Evolutionary conservation across 2,329 filamentous ascomycete genomes (phyloP).

Genomic region (Pseudocercospora crystallina): DNA sequence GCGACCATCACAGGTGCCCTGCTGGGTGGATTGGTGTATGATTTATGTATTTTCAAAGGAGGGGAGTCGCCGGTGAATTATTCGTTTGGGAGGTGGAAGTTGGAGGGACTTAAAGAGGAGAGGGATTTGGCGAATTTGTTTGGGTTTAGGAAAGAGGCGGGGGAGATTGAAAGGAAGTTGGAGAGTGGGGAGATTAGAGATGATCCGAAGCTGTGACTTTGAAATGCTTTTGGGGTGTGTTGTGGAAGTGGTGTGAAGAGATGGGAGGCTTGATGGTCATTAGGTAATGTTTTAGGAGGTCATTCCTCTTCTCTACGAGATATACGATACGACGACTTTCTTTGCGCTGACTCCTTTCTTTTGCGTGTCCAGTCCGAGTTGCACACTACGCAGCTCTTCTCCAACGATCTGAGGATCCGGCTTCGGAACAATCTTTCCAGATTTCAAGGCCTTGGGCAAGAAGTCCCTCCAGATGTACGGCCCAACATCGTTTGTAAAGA

Average conservation of each 20-base stretch:
- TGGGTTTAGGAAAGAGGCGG: constrained; percentile 15
- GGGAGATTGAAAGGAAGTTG: constrained; percentile 18
- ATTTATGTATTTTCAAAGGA: constrained; percentile 51
- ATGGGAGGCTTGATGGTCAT: not conserved
- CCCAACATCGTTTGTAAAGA: constrained; percentile 31
- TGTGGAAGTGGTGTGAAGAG: not conserved
- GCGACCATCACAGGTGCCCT: constrained; percentile 45
- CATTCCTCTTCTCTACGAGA: constrained; percentile 10
- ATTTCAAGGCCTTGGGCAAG: constrained; percentile 28
- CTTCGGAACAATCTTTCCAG: constrained; percentile 30
- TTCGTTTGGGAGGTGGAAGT: constrained; percentile 32
- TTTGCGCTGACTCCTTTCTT: constrained; percentile 41
- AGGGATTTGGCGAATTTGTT: constrained; percentile 22
- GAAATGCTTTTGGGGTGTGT: no score
- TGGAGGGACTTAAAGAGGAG: constrained; percentile 23
- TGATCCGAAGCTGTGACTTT: constrained; percentile 14
- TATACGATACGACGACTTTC: constrained; percentile 38
- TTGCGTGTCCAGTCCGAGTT: constrained; percentile 38
- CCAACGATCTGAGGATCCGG: constrained; percentile 40
- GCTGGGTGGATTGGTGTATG: constrained; percentile 49
- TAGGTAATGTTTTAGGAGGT: not conserved
- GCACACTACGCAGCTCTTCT: constrained; percentile 38
- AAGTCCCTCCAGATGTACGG: constrained; percentile 32
- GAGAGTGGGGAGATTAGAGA: constrained; percentile 16
- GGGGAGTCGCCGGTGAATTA: constrained; percentile 56